Base-by-base conservation (phyloP, 2,329 filamentous ascomycete species). In the Stagonosporopsis vannaccii region DNA sequence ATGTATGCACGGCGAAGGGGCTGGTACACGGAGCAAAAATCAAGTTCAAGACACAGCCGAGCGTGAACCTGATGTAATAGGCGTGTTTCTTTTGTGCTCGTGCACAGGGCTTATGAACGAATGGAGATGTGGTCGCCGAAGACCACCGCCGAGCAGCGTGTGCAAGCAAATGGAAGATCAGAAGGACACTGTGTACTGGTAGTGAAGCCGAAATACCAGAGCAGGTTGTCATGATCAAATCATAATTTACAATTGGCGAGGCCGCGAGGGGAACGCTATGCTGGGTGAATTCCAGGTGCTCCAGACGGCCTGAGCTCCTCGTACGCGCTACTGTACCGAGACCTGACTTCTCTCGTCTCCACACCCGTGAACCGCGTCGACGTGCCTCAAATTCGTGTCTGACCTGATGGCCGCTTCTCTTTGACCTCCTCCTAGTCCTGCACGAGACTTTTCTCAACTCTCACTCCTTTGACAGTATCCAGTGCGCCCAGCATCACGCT, bases 341-440 rank as follows among this genome's bases (percentile, higher is more conserved):
- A 56, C 50, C 30, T 51, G 59, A 62, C 58, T 45, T 58, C 49
- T 35, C 61, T 62, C 39, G 55, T 61, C 55, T 63, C 62, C 66
- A 69, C 65, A 67, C 55, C 59, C 70, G 66, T 61, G 65, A 53
- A 62, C 62, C 68, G 60, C 60, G 54, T 62, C 65, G 57, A 66
- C 62, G 62, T 70, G 67, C 64, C 65, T 59, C 67, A 61, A 62
- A 63, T 61, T 67, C 60, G 63, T 66, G 70, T 68, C 70, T 67
- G 65, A 68, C 66, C 68, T 69, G 67, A 75, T 74, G 73, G 71
- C 73, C 70, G 63, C 63, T 65, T 68, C 53, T 56, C 55, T 52
- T 47, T 73, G 66, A 72, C 68, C 68, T 49, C 60, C 56, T 60
- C 28, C 51, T 60, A 56, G 58, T 51, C 52, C 40, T 58, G 58